Evolutionary conservation across 2,329 filamentous ascomycete species (phyloP), one percentile per base, ranked within the genome.

Genomic region (Stagonosporopsis rhizophila): DNA sequence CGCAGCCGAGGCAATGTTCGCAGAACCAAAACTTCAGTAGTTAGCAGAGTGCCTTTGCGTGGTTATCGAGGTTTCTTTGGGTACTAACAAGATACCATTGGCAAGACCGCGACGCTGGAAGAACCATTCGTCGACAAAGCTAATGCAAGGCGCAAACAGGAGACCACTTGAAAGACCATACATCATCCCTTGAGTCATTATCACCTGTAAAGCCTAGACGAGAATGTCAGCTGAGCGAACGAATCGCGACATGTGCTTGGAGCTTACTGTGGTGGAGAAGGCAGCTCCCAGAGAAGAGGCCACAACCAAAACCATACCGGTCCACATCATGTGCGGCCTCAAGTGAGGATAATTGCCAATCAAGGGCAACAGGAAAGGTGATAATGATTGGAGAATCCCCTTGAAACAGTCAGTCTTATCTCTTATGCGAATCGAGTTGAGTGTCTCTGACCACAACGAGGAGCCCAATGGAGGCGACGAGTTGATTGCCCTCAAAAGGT

Each of bases 81-180:
- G 9, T 19, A 37, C 34, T 47, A 19, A 47, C 44, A 47, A 47
- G n/a, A 38, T 38, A n/a, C 44, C 44, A 17, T 38, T 47, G 3
- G 44, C 44, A 2, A 47, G 44, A 12, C 44, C 44, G n/a, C 22
- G 44, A 20, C 44, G 44, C 11, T 34, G 20, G 34, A 38, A 7
- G 9, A 47, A 47, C 44, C 44, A 47, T 38, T 47, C 44, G 23
- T 47, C 44, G 34, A 47, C 44, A 5, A 47, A 47, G 23, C 44
- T 47, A 2, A 47, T 47, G 11, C 44, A 47, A 28, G 34, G 44
- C 2, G 44, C 44, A 23, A 47, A 47, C 2, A 47, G 22, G 20
- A 47, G 44, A 7, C 44, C 44, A 12, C 44, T 47, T 20, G 44
- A 47, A 23, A 47, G 27, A 4, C 44, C 44, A 27, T 47, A 38